Base-by-base conservation (phyloP, 495 filamentous ascomycete genomes). In the Talaromyces adpressus region DNA sequence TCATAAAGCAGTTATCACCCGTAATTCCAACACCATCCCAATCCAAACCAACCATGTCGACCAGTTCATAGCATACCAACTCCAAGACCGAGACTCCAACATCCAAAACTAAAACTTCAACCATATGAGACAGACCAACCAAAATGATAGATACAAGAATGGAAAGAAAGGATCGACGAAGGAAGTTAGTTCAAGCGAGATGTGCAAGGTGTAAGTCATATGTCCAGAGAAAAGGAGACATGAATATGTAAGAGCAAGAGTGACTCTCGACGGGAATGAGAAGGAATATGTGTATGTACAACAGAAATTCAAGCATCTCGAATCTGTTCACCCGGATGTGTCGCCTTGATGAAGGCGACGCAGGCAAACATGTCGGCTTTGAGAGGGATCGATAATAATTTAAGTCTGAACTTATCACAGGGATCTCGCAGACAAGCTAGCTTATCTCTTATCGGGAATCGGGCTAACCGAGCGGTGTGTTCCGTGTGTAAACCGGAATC, bases 121-220 rank as follows among this genome's bases (percentile, higher is more conserved):
- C 39, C 39, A 34, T 30, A 57, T 57, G 25, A 57, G 53, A 57
- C 53, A 29, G 53, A 32, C 32, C 53, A 57, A 57, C 22, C 45
- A 49, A 9, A 49, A 22, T 49, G 45, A 49, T 49, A 49, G 45
- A 49, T 49, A 49, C 45, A 49, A 49, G 45, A 49, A 49, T 49
- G 45, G 45, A 49, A 49, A 49, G 9, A 49, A 20, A 49, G 45
- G 18, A 49, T 49, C 16, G 45, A 49, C 45, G 16, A 20, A 49
- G 45, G 22, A 20, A 9, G n/a, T 49, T 6, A 49, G 45, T 7
- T 49, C 45, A 49, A 20, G n/a, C 45, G n/a, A 12, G n/a, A 18
- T 18, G 45, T 49, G 45, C 6, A 9, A 49, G 18, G 7, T 49
- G 45, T 49, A 49, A 49, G 45, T 18, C 7, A 49, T 49, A 49